phyloP scores from a whole-genome alignment of 108 stramenopile genomes.

The Cylindrotheca fusiformis region DNA sequence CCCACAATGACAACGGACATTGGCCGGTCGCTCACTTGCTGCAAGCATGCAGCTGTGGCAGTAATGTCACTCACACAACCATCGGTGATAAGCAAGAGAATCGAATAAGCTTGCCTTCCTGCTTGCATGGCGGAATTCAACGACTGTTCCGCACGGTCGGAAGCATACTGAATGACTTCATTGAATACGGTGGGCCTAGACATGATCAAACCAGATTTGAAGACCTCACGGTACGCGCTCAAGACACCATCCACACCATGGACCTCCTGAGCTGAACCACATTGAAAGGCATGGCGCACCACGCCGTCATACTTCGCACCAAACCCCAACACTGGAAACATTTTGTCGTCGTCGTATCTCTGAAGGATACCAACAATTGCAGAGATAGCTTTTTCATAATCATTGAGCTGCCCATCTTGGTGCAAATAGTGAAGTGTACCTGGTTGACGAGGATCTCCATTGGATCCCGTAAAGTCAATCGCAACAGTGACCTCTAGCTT shows the following conservation, averaged over 20 bases:
- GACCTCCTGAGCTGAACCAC: slow-evolving; percentile 48
- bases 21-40: slow-evolving; percentile 49
- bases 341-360: slow-evolving; percentile 84
- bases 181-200: slow-evolving; percentile 82
- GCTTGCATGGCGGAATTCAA: slow-evolving; percentile 31
- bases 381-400: slow-evolving; percentile 75
- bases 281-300: slow-evolving; percentile 73
- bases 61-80: slow-evolving; percentile 79
- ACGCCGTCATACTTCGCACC: slow-evolving; percentile 87
- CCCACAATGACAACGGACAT: slow-evolving; percentile 82
- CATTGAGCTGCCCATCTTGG: slow-evolving; percentile 41
- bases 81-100: slow-evolving; percentile 86
- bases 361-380: slow-evolving; percentile 57
- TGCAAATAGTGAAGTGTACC: slow-evolving; percentile 73
- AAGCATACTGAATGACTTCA: slow-evolving; percentile 75
- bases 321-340: slow-evolving; percentile 85
- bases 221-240: slow-evolving; percentile 57
- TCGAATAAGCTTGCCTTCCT: slow-evolving; percentile 62
- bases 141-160: slow-evolving; percentile 45
- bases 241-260: slow-evolving; percentile 76
- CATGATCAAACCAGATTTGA: slow-evolving; percentile 65
- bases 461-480: slow-evolving; percentile 92
- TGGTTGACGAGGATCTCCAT: slow-evolving; percentile 79
- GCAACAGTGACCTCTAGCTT: slow-evolving; percentile 67
- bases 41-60: slow-evolving; percentile 53